A percentile compares a stretch with the other conserved stretches of the same genome.
phyloP scores from a whole-genome alignment of 345 rosid species.

The Gossypium arboreum region DNA sequence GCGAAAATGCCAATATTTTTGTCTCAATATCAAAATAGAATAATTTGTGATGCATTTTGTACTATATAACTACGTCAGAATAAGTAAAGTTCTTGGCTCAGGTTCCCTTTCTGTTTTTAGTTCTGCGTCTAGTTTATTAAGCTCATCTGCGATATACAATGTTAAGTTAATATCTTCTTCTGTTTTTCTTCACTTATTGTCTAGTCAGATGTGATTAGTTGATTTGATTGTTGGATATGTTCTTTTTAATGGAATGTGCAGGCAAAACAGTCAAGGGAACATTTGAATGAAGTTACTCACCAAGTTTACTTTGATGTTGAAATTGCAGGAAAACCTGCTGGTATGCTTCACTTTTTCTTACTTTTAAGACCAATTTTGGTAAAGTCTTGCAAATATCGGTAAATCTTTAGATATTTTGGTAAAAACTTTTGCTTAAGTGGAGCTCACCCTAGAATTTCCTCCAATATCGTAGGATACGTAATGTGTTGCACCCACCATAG shows the following conservation, averaged over 20 bases:
- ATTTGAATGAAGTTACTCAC: constrained; percentile 67
- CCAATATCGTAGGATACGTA: no score
- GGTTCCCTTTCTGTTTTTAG: constrained; percentile 29
- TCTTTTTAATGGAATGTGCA: constrained; percentile 23
- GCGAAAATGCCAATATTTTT: no score
- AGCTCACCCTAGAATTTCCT: no score
- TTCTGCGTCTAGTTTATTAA: not conserved
- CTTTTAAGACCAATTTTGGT: not conserved
- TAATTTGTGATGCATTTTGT: no score
- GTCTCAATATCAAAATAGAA: no score
- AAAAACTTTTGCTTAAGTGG: no score
- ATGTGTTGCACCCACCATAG: no score
- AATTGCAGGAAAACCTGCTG: constrained; percentile 84
- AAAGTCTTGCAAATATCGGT: no score
- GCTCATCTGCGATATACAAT: not conserved
- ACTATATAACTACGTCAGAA: no score
- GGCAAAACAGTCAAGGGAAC: constrained; percentile 49
- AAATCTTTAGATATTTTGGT: no score
- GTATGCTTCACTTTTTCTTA: constrained; percentile 34
- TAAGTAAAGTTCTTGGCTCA: constrained; percentile 15
- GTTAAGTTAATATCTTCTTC: constrained; percentile 15
- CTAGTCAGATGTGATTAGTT: not conserved
- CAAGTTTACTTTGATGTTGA: constrained; percentile 94
- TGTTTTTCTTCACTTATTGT: not conserved
- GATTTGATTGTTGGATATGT: not conserved